Evolutionary conservation across 768 basidiomycete genomes (phyloP), one percentile per base, ranked within the genome.

Genomic region (Lactifluus echinatus): DNA sequence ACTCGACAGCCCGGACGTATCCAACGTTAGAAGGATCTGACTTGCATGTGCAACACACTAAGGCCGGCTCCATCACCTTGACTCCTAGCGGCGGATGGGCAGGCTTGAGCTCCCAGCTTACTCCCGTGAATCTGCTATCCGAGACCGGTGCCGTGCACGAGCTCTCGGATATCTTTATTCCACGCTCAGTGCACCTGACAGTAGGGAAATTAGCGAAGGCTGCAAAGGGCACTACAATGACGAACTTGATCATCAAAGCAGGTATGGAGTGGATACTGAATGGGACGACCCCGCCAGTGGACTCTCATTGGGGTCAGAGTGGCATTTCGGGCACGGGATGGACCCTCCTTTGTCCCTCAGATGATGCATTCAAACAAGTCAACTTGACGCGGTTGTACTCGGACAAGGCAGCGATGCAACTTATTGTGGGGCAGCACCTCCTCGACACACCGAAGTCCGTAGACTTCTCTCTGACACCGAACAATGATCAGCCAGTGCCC

Each of bases 241-340:
- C 80, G 21, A 89, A 84, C 31, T 69, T 99, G 66, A 77, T 96
- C 57, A 74, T 79, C 55, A 88, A 87, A 65, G 92, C 90, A 1
- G 92, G 92, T 10, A 80, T 96, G 57, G 87, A 86, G 36, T 97
- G 94, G 93, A 72, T 96, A 36, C 72, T 97, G 54, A 85, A 97
- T 62, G 95, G 94, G 4, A 88, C 84, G 6, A 72, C 78, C 0
- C 88, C 88, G 7, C 87, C 89, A 4, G 80, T 83, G 63, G 85
- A 75, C 53, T 85, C 85, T 10, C 73, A 72, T 11, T 89, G 84
- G 84, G 79, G 78, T 5, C 75, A 82, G 15, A 66, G 69, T 55
- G 76, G 72, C 44, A 64, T 78, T n/a, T 66, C 68, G 19, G 76
- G 74, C 24, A 71, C 69, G 8, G 84, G 85, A 3, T 98, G 94